A percentile compares a stretch with the other conserved stretches of the same genome.
These are phyloP conservation scores for Termitomyces eurrhizus DNA, from an alignment of 768 basidiomycete species.

Conservation along the genomic window DNA sequence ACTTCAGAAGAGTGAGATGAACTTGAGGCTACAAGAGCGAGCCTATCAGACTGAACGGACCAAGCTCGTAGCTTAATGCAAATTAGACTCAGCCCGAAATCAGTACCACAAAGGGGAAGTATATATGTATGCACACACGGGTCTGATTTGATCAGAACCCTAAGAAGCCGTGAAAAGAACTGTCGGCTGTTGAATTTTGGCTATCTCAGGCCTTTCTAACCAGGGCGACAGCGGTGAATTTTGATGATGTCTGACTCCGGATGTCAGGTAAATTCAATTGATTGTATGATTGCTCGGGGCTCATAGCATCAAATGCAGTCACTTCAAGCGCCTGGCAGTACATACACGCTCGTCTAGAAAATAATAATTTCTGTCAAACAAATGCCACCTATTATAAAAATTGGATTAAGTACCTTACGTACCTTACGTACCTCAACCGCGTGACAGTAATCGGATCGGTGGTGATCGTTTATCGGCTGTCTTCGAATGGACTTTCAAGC, in stretches of 20 bases:
- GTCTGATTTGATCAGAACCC: neutral
- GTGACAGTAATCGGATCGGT: neutral
- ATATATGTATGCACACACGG: neutral
- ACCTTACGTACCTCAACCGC: neutral
- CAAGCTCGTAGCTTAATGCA: neutral
- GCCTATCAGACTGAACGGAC: neutral
- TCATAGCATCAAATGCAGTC: no score
- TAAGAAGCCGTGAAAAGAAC: neutral
- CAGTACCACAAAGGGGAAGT: neutral
- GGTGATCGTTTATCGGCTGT: constrained; percentile 6
- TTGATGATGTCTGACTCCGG: no score
- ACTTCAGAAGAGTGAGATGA: neutral
- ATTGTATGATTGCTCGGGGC: no score
- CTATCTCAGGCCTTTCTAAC: no score
- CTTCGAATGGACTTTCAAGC: neutral
- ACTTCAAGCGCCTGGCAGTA: no score
- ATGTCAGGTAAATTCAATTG: no score
- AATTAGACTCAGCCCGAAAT: neutral
- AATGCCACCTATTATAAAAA: no score
- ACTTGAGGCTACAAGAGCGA: no score
- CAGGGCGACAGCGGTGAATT: no score
- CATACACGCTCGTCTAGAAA: no score
- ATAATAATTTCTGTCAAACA: no score
- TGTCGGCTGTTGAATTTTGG: no score
- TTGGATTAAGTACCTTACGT: neutral